These are phyloP conservation scores for Piromyces finnis DNA, from an alignment of 192 early-diverging fungal species.

Conservation along the genomic window DNA sequence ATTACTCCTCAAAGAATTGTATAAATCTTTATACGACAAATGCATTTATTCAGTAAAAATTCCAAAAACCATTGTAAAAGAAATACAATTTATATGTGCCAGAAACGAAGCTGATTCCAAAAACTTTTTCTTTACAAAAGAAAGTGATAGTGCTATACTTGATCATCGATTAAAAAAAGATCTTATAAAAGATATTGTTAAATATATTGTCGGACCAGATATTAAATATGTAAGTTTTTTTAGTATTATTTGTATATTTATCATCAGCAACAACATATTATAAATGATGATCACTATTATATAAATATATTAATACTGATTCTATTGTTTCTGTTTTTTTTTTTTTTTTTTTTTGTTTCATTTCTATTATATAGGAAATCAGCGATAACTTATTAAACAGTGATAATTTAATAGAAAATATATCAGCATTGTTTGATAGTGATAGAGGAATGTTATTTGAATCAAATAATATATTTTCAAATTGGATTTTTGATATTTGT, in stretches of 20 bases:
- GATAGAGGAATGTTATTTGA: background rate
- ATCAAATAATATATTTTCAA: background rate
- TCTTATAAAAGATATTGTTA: background rate
- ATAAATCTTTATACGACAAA: background rate
- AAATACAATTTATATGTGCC: background rate
- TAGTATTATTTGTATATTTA: too few relatives aligned
- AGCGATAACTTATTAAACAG: background rate
- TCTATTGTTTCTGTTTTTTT: too few relatives aligned
- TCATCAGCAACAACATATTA: too few relatives aligned
- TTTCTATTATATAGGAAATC: background rate
- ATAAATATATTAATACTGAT: too few relatives aligned
- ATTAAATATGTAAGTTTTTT: background rate
- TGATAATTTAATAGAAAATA: background rate
- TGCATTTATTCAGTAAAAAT: background rate
- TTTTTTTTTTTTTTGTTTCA: too few relatives aligned
- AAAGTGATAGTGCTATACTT: background rate
- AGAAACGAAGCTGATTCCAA: background rate
- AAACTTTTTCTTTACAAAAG: background rate
- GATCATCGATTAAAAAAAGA: background rate
- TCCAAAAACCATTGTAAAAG: background rate
- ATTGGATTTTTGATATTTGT: background rate
- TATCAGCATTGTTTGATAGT: background rate
- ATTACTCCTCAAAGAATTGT: background rate
- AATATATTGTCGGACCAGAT: background rate
- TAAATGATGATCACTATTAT: too few relatives aligned